Evolutionary conservation across 2,329 filamentous ascomycete genomes (phyloP).

Genomic region (Diplodia scrobiculata): DNA sequence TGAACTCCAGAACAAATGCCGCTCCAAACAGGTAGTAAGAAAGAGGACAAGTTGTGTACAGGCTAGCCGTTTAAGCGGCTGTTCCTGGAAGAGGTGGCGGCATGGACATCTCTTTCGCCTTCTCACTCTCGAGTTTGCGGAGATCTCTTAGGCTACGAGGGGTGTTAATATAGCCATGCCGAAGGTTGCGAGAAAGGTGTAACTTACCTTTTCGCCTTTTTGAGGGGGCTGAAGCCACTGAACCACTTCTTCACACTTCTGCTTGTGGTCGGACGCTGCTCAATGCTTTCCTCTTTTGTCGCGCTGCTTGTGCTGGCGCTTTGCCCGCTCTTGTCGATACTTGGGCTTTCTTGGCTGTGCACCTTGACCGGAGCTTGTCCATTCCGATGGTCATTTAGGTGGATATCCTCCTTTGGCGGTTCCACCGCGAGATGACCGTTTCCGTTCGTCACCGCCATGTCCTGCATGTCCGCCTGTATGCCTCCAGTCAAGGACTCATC

Average conservation of each 20-base stretch:
- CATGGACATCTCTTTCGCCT: slow-evolving; percentile 29
- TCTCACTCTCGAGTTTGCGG: slow-evolving; percentile 27
- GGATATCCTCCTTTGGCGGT: neutral
- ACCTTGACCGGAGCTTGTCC: neutral
- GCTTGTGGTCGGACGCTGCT: slow-evolving; percentile 20
- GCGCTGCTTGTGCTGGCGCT: slow-evolving; percentile 1
- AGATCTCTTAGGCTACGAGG: slow-evolving; percentile 19
- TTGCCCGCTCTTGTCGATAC: slow-evolving; percentile 3
- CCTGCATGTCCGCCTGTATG: slow-evolving; percentile 1
- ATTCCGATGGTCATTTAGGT: neutral
- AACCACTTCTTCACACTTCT: slow-evolving; percentile 26
- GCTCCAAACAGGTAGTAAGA: neutral
- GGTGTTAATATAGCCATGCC: neutral
- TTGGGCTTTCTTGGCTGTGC: neutral
- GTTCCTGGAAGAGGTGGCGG: slow-evolving; percentile 28
- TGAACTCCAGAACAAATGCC: slow-evolving; percentile 10
- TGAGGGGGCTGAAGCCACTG: slow-evolving; percentile 16
- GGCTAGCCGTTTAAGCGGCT: neutral
- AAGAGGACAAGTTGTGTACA: neutral
- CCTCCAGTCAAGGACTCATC: slow-evolving; percentile 3
- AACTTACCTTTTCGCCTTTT: slow-evolving; percentile 24
- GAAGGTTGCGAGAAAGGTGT: neutral
- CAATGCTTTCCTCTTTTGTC: slow-evolving; percentile 8
- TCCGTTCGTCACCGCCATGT: neutral
- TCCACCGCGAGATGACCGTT: neutral